Conservation (phyloP, 257 asterid genomes). For the Fraxinus cuspidata region DNA sequence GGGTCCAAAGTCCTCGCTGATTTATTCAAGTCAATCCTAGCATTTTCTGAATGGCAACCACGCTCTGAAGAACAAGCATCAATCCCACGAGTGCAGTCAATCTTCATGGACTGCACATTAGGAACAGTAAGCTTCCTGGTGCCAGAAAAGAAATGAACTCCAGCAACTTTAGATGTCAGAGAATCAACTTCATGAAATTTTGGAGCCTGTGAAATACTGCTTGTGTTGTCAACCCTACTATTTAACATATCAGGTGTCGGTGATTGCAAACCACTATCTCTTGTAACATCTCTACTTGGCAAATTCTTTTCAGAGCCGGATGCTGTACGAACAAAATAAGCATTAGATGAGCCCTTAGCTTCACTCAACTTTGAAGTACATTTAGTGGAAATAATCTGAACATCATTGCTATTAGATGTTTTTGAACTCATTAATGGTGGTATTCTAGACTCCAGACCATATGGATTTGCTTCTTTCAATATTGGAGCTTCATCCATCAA, state of each 20-base stretch:
- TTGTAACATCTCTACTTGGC: conserved; percentile 25
- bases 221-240: conserved; percentile 28
- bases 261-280: conserved; percentile 32
- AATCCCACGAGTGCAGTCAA: conserved; percentile 23
- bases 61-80: conserved; percentile 36
- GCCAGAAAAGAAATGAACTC: conserved; percentile 35
- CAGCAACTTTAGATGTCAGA: conserved; percentile 35
- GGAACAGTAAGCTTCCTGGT: conserved; percentile 28
- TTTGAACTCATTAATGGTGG: conserved; percentile 32
- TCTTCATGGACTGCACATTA: conserved; percentile 35
- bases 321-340: conserved; percentile 1
- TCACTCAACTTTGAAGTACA: conserved; percentile 24
- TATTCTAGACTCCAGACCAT: conserved; percentile 31
- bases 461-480: conserved; percentile 31
- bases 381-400: conserved; percentile 13
- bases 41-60: conserved; percentile 26
- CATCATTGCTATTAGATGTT: conserved; percentile 23
- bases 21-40: conserved; percentile 35
- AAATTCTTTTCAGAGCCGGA: conserved; percentile 20
- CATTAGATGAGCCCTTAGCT: conserved; percentile 25
- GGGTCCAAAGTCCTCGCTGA: conserved; percentile 51
- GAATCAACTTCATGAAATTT: conserved; percentile 34
- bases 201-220: conserved; percentile 28
- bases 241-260: conserved; percentile 26
- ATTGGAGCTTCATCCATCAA: conserved; percentile 24